Conservation (phyloP, 371 early-diverging fungal species). For the Mucor circinelloides region DNA sequence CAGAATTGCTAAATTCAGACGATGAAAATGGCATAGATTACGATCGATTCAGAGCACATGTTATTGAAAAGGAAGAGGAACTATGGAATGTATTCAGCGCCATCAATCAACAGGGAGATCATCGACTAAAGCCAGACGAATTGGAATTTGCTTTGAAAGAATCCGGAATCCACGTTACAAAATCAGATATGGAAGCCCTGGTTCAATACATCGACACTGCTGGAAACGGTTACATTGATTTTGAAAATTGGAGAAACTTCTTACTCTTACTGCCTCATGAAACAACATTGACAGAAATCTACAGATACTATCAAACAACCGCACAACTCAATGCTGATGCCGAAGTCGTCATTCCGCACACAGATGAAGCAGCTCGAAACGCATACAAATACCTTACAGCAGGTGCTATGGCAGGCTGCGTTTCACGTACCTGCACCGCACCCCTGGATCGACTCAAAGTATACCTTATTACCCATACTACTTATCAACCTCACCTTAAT, state of each 20-base stretch:
- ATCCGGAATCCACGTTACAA: conserved; percentile 64
- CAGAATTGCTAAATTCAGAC: conserved; percentile 57
- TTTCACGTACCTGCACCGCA: conserved; percentile 80
- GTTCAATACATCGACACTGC: conserved; percentile 65
- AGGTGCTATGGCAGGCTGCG: conserved; percentile 78
- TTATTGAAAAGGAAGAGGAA: conserved; percentile 65
- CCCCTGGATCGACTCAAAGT: conserved; percentile 81
- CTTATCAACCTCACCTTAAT: conserved; percentile 15
- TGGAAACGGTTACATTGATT: conserved; percentile 71
- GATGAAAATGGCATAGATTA: conserved; percentile 61
- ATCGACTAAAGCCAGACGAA: conserved; percentile 60
- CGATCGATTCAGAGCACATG: conserved; percentile 69
- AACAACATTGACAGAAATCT: conserved; percentile 58
- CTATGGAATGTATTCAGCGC: conserved; percentile 67
- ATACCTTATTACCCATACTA: conserved; percentile 63
- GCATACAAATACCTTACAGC: conserved; percentile 68
- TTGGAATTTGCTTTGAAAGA: conserved; percentile 54
- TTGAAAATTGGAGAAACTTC: conserved; percentile 76
- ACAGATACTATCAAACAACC: conserved; percentile 61
- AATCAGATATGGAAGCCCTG: conserved; percentile 61
- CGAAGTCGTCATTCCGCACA: conserved; percentile 63
- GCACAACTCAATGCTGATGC: conserved; percentile 64
- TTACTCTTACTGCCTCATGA: conserved; percentile 51
- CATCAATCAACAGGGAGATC: conserved; percentile 65
- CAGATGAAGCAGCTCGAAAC: conserved; percentile 44